Conservation (phyloP, 306 rosid species). For the Prunus mira region DNA sequence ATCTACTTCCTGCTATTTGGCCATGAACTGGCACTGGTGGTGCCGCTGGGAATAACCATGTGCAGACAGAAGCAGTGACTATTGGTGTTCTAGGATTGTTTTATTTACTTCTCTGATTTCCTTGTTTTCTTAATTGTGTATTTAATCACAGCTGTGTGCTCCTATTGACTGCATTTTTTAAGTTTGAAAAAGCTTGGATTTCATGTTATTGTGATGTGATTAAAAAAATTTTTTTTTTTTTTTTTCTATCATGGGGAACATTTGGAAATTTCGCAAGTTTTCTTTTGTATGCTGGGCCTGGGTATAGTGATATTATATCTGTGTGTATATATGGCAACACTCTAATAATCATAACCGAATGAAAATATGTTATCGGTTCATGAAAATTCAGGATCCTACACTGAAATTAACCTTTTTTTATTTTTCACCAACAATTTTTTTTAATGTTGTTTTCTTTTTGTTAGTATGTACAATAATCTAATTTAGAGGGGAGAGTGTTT, state of each 20-base stretch:
- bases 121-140: conserved; percentile 19
- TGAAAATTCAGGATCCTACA: too few relatives aligned
- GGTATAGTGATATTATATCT: too few relatives aligned
- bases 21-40: conserved; percentile 20
- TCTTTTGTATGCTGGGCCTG: too few relatives aligned
- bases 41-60: conserved; percentile 15
- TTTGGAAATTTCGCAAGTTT: too few relatives aligned
- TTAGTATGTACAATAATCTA: too few relatives aligned
- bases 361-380: too few relatives aligned
- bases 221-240: not conserved
- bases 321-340: too few relatives aligned
- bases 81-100: conserved; percentile 9
- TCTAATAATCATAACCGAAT: not conserved
- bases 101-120: conserved; percentile 10
- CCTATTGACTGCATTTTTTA: not conserved
- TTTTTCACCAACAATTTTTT: too few relatives aligned
- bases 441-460: too few relatives aligned
- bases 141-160: conserved; percentile 6
- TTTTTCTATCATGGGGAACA: not conserved
- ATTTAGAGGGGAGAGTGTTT: too few relatives aligned
- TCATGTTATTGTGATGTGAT: not conserved
- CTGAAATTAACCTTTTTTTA: too few relatives aligned
- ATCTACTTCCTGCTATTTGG: conserved; percentile 16
- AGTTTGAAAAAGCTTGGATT: not conserved
- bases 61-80: conserved; percentile 2